Base-by-base conservation (phyloP, 257 asterid genomes). In the Solanum medicagineum region DNA sequence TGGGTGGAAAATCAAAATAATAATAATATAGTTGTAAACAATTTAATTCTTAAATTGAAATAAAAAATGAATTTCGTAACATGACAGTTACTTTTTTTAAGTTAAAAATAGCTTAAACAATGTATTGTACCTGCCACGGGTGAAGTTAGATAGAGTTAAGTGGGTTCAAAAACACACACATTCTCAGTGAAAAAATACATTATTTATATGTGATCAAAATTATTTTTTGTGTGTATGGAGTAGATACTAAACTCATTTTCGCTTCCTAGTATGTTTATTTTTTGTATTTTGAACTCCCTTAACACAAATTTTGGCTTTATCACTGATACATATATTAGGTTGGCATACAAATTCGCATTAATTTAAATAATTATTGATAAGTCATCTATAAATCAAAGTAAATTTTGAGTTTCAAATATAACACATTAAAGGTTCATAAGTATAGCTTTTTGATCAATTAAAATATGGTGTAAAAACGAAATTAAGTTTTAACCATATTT, bases 291-390 rank as follows among this genome's bases (percentile, higher is more conserved):
- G 1, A 36, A 36, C 5, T 36, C 0, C 1, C 7, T 36, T 36
- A 36, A 0, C 1, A 36, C 1, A 4, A 36, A 36, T 2, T 36
- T 0, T 36, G 42, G 4, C 1, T 36, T 0, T 36, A 36, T 0
- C 6, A 36, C 7, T 36, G 1, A 36, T 36, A 36, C 42, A 60
- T 11, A 17, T 62, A 22, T 59, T 59, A 59, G 14, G 66, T 59
- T 14, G 10, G 9, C 29, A 59, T 59, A 13, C 10, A 29, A 47
- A 0, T 59, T 59, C 15, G 0, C 0, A 60, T 60, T n/a, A 60
- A 60, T 10, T 60, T n/a, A 60, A 9, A 4, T 16, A 29, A 3
- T 65, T 65, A 14, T 15, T 65, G 14, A 65, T 26, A 65, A 14
- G 20, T 65, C n/a, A 13, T 6, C 44, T 26, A 65, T 63, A 12